These are phyloP conservation scores for Plasmodium fragile DNA, from an alignment of 169 alveolate species.

Conservation along the genomic window DNA sequence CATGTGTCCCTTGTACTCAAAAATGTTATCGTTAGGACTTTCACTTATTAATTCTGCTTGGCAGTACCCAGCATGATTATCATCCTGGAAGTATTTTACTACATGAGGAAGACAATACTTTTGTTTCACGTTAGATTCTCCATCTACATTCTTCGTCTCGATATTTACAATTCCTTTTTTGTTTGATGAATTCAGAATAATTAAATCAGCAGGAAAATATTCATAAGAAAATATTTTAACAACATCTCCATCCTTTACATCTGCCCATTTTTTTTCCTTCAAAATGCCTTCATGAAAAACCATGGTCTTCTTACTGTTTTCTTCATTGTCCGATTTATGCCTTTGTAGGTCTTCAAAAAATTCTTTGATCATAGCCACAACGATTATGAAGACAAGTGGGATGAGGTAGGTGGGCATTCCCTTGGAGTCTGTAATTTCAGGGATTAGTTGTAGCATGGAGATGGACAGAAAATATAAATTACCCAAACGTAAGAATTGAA, in stretches of 20 bases:
- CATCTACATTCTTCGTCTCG: constrained; percentile 92
- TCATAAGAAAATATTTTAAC: constrained; percentile 91
- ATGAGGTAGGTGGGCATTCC: constrained; percentile 93
- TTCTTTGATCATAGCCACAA: constrained; percentile 94
- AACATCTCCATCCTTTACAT: constrained; percentile 94
- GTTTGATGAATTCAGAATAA: constrained; percentile 92
- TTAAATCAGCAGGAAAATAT: constrained; percentile 96
- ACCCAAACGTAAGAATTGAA: constrained; percentile 86
- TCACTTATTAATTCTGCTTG: constrained; percentile 79
- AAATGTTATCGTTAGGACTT: constrained; percentile 77
- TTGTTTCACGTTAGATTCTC: constrained; percentile 95
- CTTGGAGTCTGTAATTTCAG: constrained; percentile 89
- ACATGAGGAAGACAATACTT: constrained; percentile 87
- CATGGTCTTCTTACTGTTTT: constrained; percentile 89
- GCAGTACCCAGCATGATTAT: constrained; percentile 80
- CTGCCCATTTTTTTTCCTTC: constrained; percentile 87
- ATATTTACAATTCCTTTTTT: constrained; percentile 92
- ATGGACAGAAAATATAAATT: constrained; percentile 92
- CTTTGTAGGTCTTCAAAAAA: constrained; percentile 94
- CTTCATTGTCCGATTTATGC: constrained; percentile 91
- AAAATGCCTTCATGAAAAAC: constrained; percentile 84
- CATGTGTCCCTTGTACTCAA: constrained; percentile 73
- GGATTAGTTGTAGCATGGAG: constrained; percentile 90
- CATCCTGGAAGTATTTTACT: constrained; percentile 78
- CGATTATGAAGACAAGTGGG: constrained; percentile 94